Evolutionary conservation across 2,329 filamentous ascomycete species (phyloP).

Genomic region (Zalaria sp.): DNA sequence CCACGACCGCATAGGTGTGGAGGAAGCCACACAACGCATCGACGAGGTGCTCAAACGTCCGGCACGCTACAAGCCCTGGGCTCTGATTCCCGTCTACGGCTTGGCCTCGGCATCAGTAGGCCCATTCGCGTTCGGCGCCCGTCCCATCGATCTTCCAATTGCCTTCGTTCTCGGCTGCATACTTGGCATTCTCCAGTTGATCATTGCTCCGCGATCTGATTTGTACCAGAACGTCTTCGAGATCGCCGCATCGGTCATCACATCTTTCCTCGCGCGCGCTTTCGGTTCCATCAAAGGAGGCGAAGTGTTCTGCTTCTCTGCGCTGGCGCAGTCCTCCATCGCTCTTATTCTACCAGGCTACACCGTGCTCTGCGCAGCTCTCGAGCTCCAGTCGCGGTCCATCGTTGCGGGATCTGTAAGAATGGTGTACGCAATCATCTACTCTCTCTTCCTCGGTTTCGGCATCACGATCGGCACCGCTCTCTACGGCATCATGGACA

Average conservation of each 20-base stretch:
- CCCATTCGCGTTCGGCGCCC: slow-evolving; percentile 65
- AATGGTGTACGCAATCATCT: slow-evolving; percentile 40
- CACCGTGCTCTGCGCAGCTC: slow-evolving; percentile 33
- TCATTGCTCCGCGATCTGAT: slow-evolving; percentile 59
- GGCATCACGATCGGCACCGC: slow-evolving; percentile 36
- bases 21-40: slow-evolving; percentile 51
- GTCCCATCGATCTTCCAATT: slow-evolving; percentile 64
- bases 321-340: slow-evolving; percentile 35
- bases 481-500: slow-evolving; percentile 33
- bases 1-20: slow-evolving; percentile 58
- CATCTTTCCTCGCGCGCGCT: slow-evolving; percentile 33
- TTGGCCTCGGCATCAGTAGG: slow-evolving; percentile 63
- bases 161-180: slow-evolving; percentile 63
- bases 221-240: slow-evolving; percentile 46
- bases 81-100: slow-evolving; percentile 53
- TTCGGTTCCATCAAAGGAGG: slow-evolving; percentile 33
- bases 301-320: slow-evolving; percentile 35
- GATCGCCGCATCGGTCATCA: slow-evolving; percentile 33
- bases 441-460: slow-evolving; percentile 37
- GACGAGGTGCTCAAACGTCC: slow-evolving; percentile 47
- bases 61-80: slow-evolving; percentile 36
- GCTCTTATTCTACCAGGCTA: slow-evolving; percentile 37
- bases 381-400: slow-evolving; percentile 33
- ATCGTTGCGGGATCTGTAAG: slow-evolving; percentile 37
- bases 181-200: slow-evolving; percentile 60